Evolutionary conservation across 2,329 filamentous ascomycete species (phyloP).

Genomic region (Aspergillus jensenii): DNA sequence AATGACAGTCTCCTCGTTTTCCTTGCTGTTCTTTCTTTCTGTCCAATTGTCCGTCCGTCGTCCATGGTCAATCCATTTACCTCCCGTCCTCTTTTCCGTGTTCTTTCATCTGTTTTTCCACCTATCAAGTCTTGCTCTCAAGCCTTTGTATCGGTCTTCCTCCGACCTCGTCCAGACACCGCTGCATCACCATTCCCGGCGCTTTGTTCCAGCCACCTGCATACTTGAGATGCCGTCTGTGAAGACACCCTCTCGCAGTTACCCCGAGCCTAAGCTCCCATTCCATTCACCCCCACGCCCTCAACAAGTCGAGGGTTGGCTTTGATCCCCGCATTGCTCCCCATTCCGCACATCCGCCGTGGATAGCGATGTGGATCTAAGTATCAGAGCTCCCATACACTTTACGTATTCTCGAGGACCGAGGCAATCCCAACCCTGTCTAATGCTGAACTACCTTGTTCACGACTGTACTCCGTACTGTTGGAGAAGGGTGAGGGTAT

Average conservation of each 20-base stretch:
- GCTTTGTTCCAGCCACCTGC: background rate
- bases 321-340: background rate
- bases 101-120: background rate
- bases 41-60: background rate
- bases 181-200: background rate
- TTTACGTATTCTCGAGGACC: background rate
- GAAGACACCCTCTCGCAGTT: background rate
- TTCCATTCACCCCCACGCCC: background rate
- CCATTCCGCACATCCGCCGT: slow-evolving; percentile 2
- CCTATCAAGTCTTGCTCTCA: background rate
- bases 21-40: background rate
- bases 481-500: background rate
- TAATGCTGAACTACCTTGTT: background rate
- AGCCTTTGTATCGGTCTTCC: background rate
- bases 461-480: background rate
- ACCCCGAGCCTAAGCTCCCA: slow-evolving; percentile 1
- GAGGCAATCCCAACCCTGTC: background rate
- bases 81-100: background rate
- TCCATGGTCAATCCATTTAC: too few species aligned
- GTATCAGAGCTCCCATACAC: background rate
- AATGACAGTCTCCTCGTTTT: background rate
- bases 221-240: background rate
- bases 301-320: background rate
- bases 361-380: background rate
- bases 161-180: background rate